Base-by-base conservation (phyloP, 2,329 filamentous ascomycete species). In the Microdochium nivale region DNA sequence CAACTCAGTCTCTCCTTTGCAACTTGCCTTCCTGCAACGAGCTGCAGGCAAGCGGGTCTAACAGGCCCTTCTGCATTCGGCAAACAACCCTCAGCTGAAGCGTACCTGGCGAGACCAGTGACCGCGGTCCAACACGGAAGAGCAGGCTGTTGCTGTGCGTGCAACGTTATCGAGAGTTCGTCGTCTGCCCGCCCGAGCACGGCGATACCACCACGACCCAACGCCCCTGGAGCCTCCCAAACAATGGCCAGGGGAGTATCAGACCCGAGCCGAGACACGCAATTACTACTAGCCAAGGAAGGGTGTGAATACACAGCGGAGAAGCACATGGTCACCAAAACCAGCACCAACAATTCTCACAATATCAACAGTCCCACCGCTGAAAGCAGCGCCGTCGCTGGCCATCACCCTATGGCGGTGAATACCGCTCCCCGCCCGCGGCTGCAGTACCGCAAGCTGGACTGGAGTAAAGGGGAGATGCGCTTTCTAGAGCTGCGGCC, bases 401-500 rank as follows among this genome's bases (percentile, higher is more conserved):
- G 14, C 19, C 9, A 11, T 19, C 8, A 3, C 40, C 8, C 5
- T 3, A 44, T 44, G 40, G 9, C 40, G 5, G 40, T 19, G 40
- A 21, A 13, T 7, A 8, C 19, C 8, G 40, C 16, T 19, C 40
- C 40, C 16, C 40, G 40, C 7, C 40, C 40, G 19, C 40, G 40
- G 40, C 40, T 44, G 40, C 40, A 44, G 16, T 60, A 60, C 51
- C 51, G 54, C 37, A 53, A 54, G 23, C 54, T 63, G 47, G 56
- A 60, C 49, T 52, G 54, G 43, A 54, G 56, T 21, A 55, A 53
- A 47, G 58, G 53, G 51, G 66, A 68, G 53, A 56, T 67, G 21
- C 66, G 66, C 25, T 55, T 68, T 50, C 55, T 69, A 10, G 66
- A 68, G 55, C 55, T 69, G 35, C 60, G 65, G 46, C 59, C 66